A percentile compares a stretch with the other conserved stretches of the same genome.
These are phyloP conservation scores for Starmerella lactis-condensi DNA, from an alignment of 805 yeast species.

Conservation along the genomic window DNA sequence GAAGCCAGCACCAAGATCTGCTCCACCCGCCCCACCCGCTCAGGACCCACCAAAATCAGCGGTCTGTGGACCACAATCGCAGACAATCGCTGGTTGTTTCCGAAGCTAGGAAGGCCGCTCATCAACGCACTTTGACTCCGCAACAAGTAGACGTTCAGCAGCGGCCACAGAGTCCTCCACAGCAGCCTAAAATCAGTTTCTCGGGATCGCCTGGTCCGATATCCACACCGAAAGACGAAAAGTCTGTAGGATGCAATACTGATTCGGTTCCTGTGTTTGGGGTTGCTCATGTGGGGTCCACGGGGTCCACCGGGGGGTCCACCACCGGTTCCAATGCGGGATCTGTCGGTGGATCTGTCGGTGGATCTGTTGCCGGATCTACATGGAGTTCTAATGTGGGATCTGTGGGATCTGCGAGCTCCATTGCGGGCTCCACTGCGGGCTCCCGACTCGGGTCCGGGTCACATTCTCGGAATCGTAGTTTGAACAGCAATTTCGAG, in stretches of 20 bases:
- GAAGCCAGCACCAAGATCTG: constrained; percentile 3
- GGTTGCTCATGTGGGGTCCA: too few species aligned
- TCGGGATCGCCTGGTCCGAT: constrained; percentile 14
- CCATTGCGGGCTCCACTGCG: too few species aligned
- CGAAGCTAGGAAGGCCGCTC: constrained; percentile 95
- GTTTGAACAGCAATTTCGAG: not conserved
- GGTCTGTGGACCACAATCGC: constrained; percentile 50
- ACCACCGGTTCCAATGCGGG: too few species aligned
- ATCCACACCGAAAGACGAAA: constrained; percentile 22
- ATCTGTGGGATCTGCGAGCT: too few species aligned
- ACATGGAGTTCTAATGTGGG: too few species aligned
- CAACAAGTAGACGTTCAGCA: constrained; percentile 5
- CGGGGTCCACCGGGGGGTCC: too few species aligned
- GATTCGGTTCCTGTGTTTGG: too few species aligned
- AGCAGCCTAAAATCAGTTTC: constrained; percentile 2
- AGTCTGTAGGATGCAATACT: too few species aligned
- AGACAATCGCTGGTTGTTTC: constrained; percentile 81
- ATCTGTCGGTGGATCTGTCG: too few species aligned
- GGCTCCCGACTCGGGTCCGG: too few species aligned
- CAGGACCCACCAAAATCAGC: constrained; percentile 11
- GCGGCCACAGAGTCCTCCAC: constrained; percentile 8
- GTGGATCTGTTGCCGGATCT: too few species aligned
- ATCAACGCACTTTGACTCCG: constrained; percentile 58
- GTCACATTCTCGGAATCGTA: not conserved
- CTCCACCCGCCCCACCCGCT: constrained; percentile 2